A percentile compares a stretch with the other conserved stretches of the same genome.
Conservation (phyloP, 2,329 filamentous ascomycete genomes). For the Malbranchea zuffiana region DNA sequence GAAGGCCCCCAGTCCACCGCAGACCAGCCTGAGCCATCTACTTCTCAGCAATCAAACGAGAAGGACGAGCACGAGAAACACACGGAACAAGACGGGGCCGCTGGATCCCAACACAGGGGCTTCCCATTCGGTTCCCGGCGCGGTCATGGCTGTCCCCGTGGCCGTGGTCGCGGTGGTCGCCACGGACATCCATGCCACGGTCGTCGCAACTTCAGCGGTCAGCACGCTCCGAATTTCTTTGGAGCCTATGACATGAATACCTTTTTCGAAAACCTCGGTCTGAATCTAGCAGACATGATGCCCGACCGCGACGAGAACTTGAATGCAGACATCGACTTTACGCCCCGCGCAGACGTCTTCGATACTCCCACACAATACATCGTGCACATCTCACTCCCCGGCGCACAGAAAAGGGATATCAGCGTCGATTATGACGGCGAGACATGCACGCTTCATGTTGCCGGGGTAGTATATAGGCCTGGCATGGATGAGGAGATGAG, state of each 20-base stretch:
- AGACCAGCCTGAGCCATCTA: no score
- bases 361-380: conserved; percentile 54
- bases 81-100: no score
- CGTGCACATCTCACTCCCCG: conserved; percentile 63
- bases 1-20: no score
- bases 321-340: conserved; percentile 25
- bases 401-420: conserved; percentile 67
- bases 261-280: conserved; percentile 23
- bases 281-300: conserved; percentile 18
- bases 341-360: conserved; percentile 53
- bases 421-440: conserved; percentile 66
- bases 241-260: not conserved
- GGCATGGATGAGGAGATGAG: conserved; percentile 59
- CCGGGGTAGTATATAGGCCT: conserved; percentile 62
- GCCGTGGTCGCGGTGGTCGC: no score
- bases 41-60: no score
- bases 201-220: no score
- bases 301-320: conserved; percentile 12
- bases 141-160: no score
- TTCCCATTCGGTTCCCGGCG: no score
- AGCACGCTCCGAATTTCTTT: no score
- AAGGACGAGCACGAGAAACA: no score
- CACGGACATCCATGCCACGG: no score
- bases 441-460: conserved; percentile 50
- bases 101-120: no score